A percentile compares a stretch with the other conserved stretches of the same genome.
These are phyloP conservation scores for Linanthus parryae DNA, from an alignment of 148 eudicot species.

Conservation along the genomic window DNA sequence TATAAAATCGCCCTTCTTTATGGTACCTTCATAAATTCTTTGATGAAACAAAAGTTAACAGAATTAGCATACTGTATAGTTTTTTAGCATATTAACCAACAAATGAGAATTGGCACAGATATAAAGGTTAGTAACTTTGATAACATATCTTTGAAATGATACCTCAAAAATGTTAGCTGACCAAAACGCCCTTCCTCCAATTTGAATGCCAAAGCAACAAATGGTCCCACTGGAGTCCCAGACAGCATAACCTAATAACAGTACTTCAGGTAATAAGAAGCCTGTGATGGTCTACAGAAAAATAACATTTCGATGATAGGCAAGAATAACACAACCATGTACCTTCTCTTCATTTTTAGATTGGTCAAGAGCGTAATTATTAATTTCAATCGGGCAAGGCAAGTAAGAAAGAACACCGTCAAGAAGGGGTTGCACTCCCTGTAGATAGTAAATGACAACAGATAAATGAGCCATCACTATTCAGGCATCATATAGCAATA, in stretches of 20 bases:
- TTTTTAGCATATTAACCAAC: background rate
- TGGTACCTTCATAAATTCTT: conserved; percentile 92
- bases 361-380: conserved; percentile 86
- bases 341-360: conserved; percentile 91
- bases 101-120: background rate
- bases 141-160: conserved; percentile 6
- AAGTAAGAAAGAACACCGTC: conserved; percentile 82
- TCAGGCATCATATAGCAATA: no score
- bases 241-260: conserved; percentile 54
- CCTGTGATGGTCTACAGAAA: no score
- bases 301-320: no score
- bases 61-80: no score
- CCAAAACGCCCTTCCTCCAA: conserved; percentile 96
- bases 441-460: conserved; percentile 16
- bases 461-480: background rate
- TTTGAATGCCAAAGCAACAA: conserved; percentile 94
- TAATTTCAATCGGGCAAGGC: conserved; percentile 93
- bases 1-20: conserved; percentile 90
- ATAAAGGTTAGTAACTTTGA: background rate
- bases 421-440: conserved; percentile 98
- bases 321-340: background rate
- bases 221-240: conserved; percentile 76
- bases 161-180: conserved; percentile 92
- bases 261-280: conserved; percentile 9
- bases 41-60: conserved; percentile 14